Evolutionary conservation across 306 rosid genomes (phyloP), one percentile per base, ranked within the genome.

Genomic region (Prunus kanzakura): DNA sequence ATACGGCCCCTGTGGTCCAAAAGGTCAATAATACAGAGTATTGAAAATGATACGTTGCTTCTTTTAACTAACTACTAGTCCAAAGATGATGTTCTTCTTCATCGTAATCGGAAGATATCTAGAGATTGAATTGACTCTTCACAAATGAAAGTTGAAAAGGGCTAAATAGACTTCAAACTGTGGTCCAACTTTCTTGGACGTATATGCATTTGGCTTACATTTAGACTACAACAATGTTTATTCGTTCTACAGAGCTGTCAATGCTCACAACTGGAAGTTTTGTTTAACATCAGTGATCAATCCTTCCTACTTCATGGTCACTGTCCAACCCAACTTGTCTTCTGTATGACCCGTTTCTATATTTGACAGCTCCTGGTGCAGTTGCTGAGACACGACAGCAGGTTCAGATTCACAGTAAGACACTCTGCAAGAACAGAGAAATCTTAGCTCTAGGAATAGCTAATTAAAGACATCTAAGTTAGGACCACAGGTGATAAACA

Each of bases 311-410:
- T 76, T 57, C 67, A 68, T 19, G 45, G 60, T 43, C 8, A 76
- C 67, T 25, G 69, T 57, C 80, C 75, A 69, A 20, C 74, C 69
- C 61, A 60, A 67, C 6, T 27, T 35, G 72, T 75, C 72, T 45
- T 57, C 68, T n/a, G 66, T 35, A 41, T 43, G 22, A 56, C 74
- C 75, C 60, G n/a, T 68, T 43, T 76, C 62, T 45, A 76, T 18
- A 57, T 45, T 46, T 20, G 75, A 68, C 27, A 76, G 75, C 43
- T 69, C 58, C 75, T 19, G 45, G 29, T 68, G 58, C 46, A 57
- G 74, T 61, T 76, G 4, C 60, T 68, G 51, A 56, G 69, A 68
- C 55, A 76, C 69, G 22, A 1, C 22, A 25, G 35, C 80, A 12
- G 3, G 27, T 13, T 51, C 80, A 29, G 58, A 18, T 67, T 45